These are phyloP conservation scores for Gracilaria vermiculophylla DNA, from an alignment of 23 red algal genomes.

Conservation along the genomic window DNA sequence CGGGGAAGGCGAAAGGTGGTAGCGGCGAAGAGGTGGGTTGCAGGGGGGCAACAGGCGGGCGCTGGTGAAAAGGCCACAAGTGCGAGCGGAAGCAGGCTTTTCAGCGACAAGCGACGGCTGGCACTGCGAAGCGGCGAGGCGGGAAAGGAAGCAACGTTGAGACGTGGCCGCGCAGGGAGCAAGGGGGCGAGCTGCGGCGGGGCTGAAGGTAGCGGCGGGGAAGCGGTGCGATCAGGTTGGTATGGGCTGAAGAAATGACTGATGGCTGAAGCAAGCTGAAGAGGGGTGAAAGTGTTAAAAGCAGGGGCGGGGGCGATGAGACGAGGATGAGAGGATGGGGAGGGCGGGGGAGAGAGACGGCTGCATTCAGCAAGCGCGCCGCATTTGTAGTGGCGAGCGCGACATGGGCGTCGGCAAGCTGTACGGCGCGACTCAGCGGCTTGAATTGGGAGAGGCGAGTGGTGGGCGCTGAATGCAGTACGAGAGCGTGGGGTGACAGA, in stretches of 20 bases:
- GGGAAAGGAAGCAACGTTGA: background rate
- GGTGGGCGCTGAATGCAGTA: background rate
- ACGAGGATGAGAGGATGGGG: background rate
- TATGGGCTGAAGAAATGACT: no score
- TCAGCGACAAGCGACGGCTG: no score
- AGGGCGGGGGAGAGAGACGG: background rate
- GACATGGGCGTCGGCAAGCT: background rate
- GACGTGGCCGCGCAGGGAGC: background rate
- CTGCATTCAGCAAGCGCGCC: background rate
- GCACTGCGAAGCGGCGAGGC: background rate
- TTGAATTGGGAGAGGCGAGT: background rate
- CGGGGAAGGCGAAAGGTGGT: no score
- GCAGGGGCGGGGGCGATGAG: background rate
- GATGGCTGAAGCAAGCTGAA: background rate
- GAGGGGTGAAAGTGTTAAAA: background rate
- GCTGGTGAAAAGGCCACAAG: no score
- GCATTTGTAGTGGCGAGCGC: conserved; percentile 1
- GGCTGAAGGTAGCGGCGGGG: background rate
- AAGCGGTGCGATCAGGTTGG: no score
- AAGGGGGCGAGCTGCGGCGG: background rate
- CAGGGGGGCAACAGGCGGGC: no score
- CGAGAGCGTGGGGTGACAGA: background rate
- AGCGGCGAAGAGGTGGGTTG: no score
- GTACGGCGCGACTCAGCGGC: background rate
- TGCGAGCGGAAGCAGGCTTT: no score